phyloP scores from a whole-genome alignment of 192 early-diverging fungal genomes.

The Mortierella hygrophila region DNA sequence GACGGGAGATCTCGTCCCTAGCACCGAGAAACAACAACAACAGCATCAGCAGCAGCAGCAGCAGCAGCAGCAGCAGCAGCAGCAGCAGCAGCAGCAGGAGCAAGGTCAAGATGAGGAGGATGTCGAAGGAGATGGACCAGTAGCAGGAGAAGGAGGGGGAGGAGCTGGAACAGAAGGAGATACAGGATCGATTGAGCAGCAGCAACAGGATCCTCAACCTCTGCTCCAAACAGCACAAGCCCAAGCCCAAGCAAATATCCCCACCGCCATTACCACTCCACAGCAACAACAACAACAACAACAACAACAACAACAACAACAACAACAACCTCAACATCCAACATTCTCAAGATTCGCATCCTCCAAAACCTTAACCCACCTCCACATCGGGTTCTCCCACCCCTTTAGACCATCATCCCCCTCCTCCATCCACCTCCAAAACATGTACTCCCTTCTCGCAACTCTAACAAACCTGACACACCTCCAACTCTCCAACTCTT shows the following conservation, averaged over 20 bases:
- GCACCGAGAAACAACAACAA: not conserved
- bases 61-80: not conserved
- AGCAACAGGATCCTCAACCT: not conserved
- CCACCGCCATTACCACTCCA: not conserved
- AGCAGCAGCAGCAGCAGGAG: not conserved
- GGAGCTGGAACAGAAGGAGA: not conserved
- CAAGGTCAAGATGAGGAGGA: too few species aligned
- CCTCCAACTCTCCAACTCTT: slow-evolving; percentile 37
- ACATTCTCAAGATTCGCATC: slow-evolving; percentile 4
- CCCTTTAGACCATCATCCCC: slow-evolving; percentile 13
- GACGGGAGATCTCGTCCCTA: slow-evolving; percentile 8
- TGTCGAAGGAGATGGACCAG: too few species aligned
- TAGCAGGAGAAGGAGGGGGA: not conserved
- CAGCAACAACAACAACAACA: not conserved
- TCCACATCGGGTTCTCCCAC: slow-evolving; percentile 32
- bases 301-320: not conserved
- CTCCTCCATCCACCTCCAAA: not conserved
- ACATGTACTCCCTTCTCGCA: slow-evolving; percentile 24
- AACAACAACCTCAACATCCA: not conserved
- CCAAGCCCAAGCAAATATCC: not conserved
- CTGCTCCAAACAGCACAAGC: not conserved
- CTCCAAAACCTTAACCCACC: slow-evolving; percentile 8
- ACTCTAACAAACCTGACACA: slow-evolving; percentile 19
- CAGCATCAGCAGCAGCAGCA: not conserved
- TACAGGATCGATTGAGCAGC: not conserved